Conservation (phyloP, 352 stramenopile species). For the Phytophthora palmivora region DNA sequence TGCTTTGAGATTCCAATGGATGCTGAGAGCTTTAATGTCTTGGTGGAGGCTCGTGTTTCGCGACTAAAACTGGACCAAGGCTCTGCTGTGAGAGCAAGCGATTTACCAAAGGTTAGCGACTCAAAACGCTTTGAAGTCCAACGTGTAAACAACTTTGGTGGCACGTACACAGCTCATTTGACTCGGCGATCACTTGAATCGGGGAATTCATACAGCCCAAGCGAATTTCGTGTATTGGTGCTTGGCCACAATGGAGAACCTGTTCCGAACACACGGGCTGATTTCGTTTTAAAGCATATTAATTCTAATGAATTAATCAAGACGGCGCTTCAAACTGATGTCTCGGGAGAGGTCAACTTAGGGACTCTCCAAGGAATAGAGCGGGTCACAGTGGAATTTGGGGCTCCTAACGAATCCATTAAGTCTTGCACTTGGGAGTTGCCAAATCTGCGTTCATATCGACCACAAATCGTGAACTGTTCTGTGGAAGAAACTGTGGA, state of each 20-base stretch:
- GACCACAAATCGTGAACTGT: constrained; percentile 44
- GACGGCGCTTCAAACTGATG: constrained; percentile 37
- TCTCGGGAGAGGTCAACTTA: constrained; percentile 47
- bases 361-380: constrained; percentile 36
- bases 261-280: constrained; percentile 33
- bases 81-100: not conserved
- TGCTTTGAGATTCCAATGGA: constrained; percentile 51
- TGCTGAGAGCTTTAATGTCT: constrained; percentile 27
- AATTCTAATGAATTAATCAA: constrained; percentile 31
- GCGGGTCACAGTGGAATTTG: constrained; percentile 25
- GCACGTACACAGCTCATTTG: constrained; percentile 51
- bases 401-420: not conserved
- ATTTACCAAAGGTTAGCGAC: constrained; percentile 39
- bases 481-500: constrained; percentile 35
- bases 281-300: constrained; percentile 35
- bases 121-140: constrained; percentile 48
- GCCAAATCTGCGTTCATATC: constrained; percentile 48
- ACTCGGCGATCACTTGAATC: constrained; percentile 22
- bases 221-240: constrained; percentile 44
- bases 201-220: constrained; percentile 22
- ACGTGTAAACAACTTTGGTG: constrained; percentile 39
- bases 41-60: constrained; percentile 29
- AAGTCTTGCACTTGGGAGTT: constrained; percentile 48
- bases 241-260: constrained; percentile 63
- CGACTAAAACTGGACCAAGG: not conserved